Base-by-base conservation (phyloP, 2,329 filamentous ascomycete species). In the Monosporascus ibericus region DNA sequence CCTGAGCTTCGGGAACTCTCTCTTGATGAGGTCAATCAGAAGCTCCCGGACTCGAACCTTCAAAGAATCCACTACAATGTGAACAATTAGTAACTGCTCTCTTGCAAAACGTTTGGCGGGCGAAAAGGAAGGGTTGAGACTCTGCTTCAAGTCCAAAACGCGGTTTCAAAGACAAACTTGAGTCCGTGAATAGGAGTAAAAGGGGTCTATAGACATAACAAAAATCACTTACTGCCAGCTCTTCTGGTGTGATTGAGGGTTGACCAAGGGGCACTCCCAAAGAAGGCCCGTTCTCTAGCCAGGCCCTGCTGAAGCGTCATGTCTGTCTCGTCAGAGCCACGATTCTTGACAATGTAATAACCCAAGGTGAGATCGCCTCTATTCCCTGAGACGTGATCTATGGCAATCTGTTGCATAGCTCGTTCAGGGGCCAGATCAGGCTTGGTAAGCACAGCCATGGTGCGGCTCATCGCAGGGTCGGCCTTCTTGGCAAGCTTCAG, bases 361-460 rank as follows among this genome's bases (percentile, higher is more conserved):
- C 77, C 77, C 0, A 81, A 68, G 1, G 68, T 68, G 0, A 79
- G 63, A 1, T 71, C 61, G 1, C 68, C 66, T 3, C 70, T 66
- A 15, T 71, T 73, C 0, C 75, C 75, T 0, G 49, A 46, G 0
- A 79, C 67, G 0, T 77, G 69, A 4, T 78, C 68, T 3, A 74
- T 63, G 1, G 75, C 65, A 1, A 68, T 68, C 0, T 66, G 60
- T 25, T 74, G 66, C 0, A 65, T 72, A 0, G 67, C 66, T 0
- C 61, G 52, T 47, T 80, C 77, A 0, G 62, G 63, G 0, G 77
- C 74, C 0, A 85, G 66, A 52, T 87, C 84, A 0, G 75, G 73
- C 53, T 79, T 79, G 0, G 76, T 80, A 2, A 79, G 65, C 18
- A 68, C 63, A 3, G 60, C 64, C 64, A 67, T 65, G 2, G 65